Conservation (phyloP, 2,329 filamentous ascomycete species). For the Claviceps citrina region DNA sequence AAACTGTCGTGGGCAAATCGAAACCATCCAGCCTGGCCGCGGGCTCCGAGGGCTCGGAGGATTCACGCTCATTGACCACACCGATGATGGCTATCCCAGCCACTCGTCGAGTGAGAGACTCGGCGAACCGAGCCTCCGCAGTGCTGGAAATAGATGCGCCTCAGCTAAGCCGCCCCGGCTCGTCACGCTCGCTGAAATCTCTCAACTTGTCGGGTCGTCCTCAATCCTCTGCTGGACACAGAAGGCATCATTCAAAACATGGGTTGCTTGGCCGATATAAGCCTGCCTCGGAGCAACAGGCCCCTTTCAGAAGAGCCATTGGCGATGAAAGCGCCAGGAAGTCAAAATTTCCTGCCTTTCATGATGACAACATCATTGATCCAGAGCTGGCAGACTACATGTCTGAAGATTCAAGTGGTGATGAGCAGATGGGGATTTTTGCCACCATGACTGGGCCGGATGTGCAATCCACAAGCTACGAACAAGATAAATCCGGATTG, state of each 20-base stretch:
- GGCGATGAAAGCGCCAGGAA: constrained; percentile 52
- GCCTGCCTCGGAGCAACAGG: constrained; percentile 55
- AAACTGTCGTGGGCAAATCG: constrained; percentile 4
- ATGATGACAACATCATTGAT: constrained; percentile 97
- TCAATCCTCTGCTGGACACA: constrained; percentile 60
- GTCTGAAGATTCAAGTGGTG: constrained; percentile 87
- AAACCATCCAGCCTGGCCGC: constrained; percentile 19
- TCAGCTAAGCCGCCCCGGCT: constrained; percentile 77
- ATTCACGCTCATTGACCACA: constrained; percentile 41
- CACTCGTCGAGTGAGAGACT: constrained; percentile 52
- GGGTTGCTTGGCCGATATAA: constrained; percentile 68
- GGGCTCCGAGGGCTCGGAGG: constrained; percentile 27
- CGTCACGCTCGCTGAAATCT: constrained; percentile 75
- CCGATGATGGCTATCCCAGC: constrained; percentile 59
- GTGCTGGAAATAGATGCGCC: constrained; percentile 81
- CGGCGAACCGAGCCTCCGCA: constrained; percentile 63
- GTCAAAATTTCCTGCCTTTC: constrained; percentile 71
- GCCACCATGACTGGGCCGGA: constrained; percentile 55
- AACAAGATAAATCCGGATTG: constrained; percentile 60
- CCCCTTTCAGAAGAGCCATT: constrained; percentile 65
- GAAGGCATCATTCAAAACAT: constrained; percentile 75
- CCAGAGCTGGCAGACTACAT: constrained; percentile 89
- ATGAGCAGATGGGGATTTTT: constrained; percentile 81
- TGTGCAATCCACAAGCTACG: constrained; percentile 47
- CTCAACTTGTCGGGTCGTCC: constrained; percentile 51